phyloP scores from a whole-genome alignment of 2,329 filamentous ascomycete genomes.

The Fusarium nelsonii region DNA sequence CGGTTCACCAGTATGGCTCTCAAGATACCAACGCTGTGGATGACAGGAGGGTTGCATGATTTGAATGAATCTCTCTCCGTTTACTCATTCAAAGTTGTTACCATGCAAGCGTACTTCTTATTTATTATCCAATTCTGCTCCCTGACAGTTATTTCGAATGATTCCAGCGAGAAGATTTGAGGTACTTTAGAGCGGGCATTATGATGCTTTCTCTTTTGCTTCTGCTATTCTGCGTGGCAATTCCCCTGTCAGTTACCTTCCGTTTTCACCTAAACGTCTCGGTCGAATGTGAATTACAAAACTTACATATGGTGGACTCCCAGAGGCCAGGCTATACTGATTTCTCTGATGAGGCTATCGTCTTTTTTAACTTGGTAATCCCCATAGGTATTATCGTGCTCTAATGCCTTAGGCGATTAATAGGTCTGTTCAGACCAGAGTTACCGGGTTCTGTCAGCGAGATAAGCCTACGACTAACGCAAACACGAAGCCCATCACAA shows the following conservation, averaged over 20 bases:
- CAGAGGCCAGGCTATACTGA: not conserved
- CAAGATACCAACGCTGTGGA: not conserved
- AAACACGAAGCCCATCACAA: too few relatives aligned
- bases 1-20: not conserved
- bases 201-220: too few relatives aligned
- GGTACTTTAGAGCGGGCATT: too few relatives aligned
- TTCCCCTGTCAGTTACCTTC: too few relatives aligned
- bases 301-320: not conserved
- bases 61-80: not conserved
- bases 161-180: too few relatives aligned
- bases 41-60: not conserved
- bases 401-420: fast-evolving
- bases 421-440: fast-evolving
- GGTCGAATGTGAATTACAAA: not conserved
- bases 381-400: not conserved
- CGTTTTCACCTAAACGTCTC: not conserved
- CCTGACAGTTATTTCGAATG: too few relatives aligned
- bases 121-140: not conserved
- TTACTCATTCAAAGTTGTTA: not conserved
- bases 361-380: not conserved
- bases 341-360: not conserved
- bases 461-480: not conserved
- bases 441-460: fast-evolving
- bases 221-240: too few relatives aligned
- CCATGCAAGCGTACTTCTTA: not conserved